A percentile compares a stretch with the other conserved stretches of the same genome.
These are phyloP conservation scores for Syzygium grande DNA, from an alignment of 345 rosid genomes.

Conservation along the genomic window DNA sequence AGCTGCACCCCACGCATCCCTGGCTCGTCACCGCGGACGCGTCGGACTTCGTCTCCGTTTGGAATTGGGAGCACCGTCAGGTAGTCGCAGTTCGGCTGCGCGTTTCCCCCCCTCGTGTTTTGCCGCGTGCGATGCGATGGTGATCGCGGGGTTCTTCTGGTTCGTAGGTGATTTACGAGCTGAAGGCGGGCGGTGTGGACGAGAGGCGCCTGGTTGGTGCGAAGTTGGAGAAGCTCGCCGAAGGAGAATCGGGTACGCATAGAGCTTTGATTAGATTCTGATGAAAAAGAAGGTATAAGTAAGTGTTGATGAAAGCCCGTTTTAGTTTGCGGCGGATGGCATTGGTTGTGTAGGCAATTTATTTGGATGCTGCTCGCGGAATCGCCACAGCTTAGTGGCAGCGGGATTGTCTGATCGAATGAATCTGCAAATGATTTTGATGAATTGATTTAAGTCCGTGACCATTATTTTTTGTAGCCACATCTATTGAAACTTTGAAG, in stretches of 20 bases:
- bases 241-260: slow-evolving; percentile 73
- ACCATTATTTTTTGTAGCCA: background rate
- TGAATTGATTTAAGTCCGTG: background rate
- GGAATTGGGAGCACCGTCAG: no score
- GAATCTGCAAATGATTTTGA: background rate
- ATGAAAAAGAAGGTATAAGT: background rate
- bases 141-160: background rate
- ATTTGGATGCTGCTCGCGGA: background rate
- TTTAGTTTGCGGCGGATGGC: background rate
- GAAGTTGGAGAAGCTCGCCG: slow-evolving; percentile 93
- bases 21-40: slow-evolving; percentile 97
- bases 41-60: slow-evolving; percentile 20
- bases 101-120: no score
- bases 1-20: slow-evolving; percentile 90
- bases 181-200: slow-evolving; percentile 35
- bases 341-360: background rate
- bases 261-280: background rate
- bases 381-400: background rate
- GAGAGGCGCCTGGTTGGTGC: slow-evolving; percentile 85
- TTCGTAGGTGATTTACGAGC: background rate
- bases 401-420: background rate
- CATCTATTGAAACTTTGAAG: background rate
- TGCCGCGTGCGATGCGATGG: no score
- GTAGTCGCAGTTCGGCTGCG: no score
- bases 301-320: background rate